phyloP scores from a whole-genome alignment of 805 yeast species.

The Wickerhamiella azymoides region DNA sequence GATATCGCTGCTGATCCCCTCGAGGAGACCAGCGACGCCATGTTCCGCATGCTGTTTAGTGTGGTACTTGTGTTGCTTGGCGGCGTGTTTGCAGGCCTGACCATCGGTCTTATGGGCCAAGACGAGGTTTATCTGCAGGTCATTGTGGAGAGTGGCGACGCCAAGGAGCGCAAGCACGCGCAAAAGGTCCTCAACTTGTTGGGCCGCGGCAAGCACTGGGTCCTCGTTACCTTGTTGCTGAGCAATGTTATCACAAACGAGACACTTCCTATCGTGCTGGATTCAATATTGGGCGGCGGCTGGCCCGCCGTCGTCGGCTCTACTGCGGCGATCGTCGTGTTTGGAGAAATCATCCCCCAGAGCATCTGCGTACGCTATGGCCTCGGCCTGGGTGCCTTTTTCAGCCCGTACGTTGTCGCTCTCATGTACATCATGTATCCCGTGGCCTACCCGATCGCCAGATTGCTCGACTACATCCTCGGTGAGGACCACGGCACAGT shows the following conservation, averaged over 20 bases:
- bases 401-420: constrained; percentile 72
- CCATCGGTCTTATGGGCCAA: constrained; percentile 96
- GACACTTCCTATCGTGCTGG: constrained; percentile 85
- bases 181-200: constrained; percentile 56
- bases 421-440: constrained; percentile 89
- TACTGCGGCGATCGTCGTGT: constrained; percentile 83
- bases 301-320: constrained; percentile 92
- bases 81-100: constrained; percentile 37
- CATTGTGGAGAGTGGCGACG: constrained; percentile 66
- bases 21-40: background rate
- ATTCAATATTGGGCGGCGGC: constrained; percentile 89
- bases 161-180: constrained; percentile 53
- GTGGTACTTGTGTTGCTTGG: constrained; percentile 26
- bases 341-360: constrained; percentile 96
- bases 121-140: constrained; percentile 92
- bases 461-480: constrained; percentile 60
- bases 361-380: constrained; percentile 88
- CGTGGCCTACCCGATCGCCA: constrained; percentile 79
- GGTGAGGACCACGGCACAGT: constrained; percentile 97
- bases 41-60: constrained; percentile 18
- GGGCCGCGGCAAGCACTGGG: constrained; percentile 89
- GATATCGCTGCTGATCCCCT: background rate
- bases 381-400: constrained; percentile 74
- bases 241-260: constrained; percentile 89
- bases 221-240: constrained; percentile 70